A percentile compares a stretch with the other conserved stretches of the same genome.
Evolutionary conservation across 352 stramenopile species (phyloP).

Genomic region (Phytophthora constricta): DNA sequence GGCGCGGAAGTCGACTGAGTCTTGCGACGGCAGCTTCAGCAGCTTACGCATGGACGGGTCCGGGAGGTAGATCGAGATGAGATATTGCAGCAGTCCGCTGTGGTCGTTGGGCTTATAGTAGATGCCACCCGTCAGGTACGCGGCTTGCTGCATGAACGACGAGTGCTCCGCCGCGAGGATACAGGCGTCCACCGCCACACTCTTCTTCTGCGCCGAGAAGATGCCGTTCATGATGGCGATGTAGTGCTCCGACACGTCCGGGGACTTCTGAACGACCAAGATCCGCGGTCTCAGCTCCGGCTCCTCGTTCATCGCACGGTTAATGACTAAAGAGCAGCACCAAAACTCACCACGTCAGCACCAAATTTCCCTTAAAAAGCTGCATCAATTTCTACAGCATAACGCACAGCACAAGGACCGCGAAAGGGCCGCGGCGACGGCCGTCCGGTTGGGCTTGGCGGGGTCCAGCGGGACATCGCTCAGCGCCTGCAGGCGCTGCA

Average conservation of each 20-base stretch:
- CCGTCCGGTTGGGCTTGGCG: conserved; percentile 64
- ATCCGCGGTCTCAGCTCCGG: conserved; percentile 80
- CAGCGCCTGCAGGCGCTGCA: conserved; percentile 71
- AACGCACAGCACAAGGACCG: conserved; percentile 80
- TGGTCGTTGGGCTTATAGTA: conserved; percentile 86
- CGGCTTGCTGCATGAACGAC: conserved; percentile 88
- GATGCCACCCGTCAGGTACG: conserved; percentile 87
- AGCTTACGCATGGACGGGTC: conserved; percentile 82
- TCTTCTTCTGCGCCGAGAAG: conserved; percentile 90
- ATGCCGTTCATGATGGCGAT: conserved; percentile 92
- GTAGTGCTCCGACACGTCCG: conserved; percentile 88
- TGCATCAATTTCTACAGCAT: not conserved
- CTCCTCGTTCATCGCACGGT: conserved; percentile 83
- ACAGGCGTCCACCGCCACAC: conserved; percentile 82
- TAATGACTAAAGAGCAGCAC: conserved; percentile 71
- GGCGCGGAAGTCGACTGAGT: conserved; percentile 88
- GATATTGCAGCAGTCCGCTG: conserved; percentile 79
- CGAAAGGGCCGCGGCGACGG: conserved; percentile 82
- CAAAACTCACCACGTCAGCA: not conserved
- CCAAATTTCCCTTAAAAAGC: not conserved
- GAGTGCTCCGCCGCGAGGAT: conserved; percentile 79
- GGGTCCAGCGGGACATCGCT: conserved; percentile 55
- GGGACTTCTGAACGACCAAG: conserved; percentile 83
- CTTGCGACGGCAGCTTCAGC: conserved; percentile 84
- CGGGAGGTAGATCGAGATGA: conserved; percentile 88